These are phyloP conservation scores for Pyracantha coccinea DNA, from an alignment of 331 rosid genomes.

Conservation along the genomic window DNA sequence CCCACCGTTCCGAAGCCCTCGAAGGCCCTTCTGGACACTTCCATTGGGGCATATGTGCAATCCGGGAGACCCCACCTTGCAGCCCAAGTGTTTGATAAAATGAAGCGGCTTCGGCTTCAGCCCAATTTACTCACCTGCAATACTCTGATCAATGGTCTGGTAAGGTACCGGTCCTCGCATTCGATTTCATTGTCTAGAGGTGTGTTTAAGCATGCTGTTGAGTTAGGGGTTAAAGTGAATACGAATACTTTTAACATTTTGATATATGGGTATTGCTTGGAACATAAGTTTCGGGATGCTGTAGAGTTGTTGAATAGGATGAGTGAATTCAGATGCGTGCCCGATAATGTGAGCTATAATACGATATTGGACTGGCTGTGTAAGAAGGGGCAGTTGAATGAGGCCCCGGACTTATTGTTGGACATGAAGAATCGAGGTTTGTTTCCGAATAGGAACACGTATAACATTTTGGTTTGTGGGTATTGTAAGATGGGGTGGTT, in stretches of 20 bases:
- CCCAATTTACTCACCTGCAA: constrained; percentile 78
- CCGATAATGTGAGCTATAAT: constrained; percentile 70
- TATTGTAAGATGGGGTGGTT: constrained; percentile 70
- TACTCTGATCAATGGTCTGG: constrained; percentile 53
- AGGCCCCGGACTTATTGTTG: constrained; percentile 50
- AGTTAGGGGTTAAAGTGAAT: constrained; percentile 38
- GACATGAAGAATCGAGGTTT: constrained; percentile 58
- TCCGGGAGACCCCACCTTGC: constrained; percentile 50
- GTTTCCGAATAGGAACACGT: constrained; percentile 49
- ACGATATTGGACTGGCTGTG: constrained; percentile 58
- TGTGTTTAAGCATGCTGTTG: constrained; percentile 34
- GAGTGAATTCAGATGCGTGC: constrained; percentile 46
- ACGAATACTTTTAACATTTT: constrained; percentile 54
- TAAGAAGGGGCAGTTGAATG: constrained; percentile 41
- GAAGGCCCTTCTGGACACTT: constrained; percentile 51
- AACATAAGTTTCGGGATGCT: constrained; percentile 40
- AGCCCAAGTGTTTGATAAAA: constrained; percentile 47
- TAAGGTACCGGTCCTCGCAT: constrained; percentile 37
- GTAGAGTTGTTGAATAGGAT: constrained; percentile 33
- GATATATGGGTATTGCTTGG: constrained; percentile 55
- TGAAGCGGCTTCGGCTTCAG: constrained; percentile 36
- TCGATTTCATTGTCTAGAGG: constrained; percentile 28
- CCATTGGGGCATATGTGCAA: constrained; percentile 60
- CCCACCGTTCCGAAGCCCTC: constrained; percentile 15
- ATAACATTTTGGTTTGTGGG: constrained; percentile 69